Conservation (phyloP, 805 yeast genomes). For the Spathaspora sp. region DNA sequence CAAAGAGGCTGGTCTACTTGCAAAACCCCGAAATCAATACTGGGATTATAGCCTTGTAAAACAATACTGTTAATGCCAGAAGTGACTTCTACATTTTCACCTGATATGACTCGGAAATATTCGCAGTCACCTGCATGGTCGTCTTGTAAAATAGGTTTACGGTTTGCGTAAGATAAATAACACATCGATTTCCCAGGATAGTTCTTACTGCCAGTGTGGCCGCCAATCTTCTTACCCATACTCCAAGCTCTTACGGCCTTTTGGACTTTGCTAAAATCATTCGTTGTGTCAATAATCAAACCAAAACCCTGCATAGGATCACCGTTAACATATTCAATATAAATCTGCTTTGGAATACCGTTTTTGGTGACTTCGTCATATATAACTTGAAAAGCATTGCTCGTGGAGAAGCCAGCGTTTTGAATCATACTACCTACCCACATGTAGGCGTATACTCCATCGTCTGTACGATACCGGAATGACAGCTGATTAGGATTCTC, state of each 20-base stretch:
- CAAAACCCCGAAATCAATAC: conserved; percentile 5
- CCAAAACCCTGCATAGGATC: conserved; percentile 12
- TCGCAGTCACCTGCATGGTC: conserved; percentile 9
- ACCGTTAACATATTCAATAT: conserved; percentile 10
- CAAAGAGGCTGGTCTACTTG: conserved; percentile 10
- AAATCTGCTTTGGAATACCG: conserved; percentile 7
- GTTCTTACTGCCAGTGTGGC: conserved; percentile 7
- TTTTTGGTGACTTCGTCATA: too few relatives aligned
- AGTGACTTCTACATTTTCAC: neutral
- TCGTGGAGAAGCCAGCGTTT: too few relatives aligned
- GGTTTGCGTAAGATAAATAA: conserved; percentile 7
- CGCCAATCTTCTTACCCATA: conserved; percentile 6
- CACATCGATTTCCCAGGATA: conserved; percentile 2
- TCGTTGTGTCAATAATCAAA: conserved; percentile 7
- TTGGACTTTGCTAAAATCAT: too few relatives aligned
- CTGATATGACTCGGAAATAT: neutral
- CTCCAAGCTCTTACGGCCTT: too few relatives aligned
- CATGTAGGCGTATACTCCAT: too few relatives aligned
- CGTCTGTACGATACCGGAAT: too few relatives aligned
- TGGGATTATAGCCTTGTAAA: conserved; percentile 9
- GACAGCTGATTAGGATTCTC: too few relatives aligned
- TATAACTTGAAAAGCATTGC: too few relatives aligned
- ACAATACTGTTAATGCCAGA: conserved; percentile 9
- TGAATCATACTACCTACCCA: too few relatives aligned
- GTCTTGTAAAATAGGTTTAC: conserved; percentile 8